Conservation (phyloP, 345 rosid species). For the Bretschneidera sinensis region DNA sequence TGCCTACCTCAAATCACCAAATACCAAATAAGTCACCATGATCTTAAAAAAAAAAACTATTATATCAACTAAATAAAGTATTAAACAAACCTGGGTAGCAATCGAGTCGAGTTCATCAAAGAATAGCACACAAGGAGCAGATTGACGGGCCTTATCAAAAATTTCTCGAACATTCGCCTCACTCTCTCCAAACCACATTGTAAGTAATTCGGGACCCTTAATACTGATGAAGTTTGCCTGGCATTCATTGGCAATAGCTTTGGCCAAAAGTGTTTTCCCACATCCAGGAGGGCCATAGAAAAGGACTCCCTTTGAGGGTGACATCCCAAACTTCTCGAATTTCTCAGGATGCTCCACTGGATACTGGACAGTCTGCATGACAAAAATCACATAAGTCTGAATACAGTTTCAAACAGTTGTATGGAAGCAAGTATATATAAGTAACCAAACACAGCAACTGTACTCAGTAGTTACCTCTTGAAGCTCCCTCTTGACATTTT, state of each 20-base stretch:
- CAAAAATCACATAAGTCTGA: slow-evolving; percentile 1
- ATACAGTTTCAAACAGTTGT: not conserved
- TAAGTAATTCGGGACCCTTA: slow-evolving; percentile 93
- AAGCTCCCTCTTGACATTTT: slow-evolving; percentile 90
- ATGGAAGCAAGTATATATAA: not conserved
- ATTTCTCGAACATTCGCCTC: slow-evolving; percentile 96
- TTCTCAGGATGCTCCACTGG: slow-evolving; percentile 99
- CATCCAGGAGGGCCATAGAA: slow-evolving; percentile 99
- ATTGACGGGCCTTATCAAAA: slow-evolving; percentile 91
- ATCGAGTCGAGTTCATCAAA: slow-evolving; percentile 96
- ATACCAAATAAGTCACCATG: no score
- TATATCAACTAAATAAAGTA: not conserved
- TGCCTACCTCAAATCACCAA: no score
- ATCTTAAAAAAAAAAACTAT: no score
- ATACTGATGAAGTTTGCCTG: slow-evolving; percentile 95
- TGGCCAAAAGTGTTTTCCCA: slow-evolving; percentile 95
- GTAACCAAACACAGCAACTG: not conserved
- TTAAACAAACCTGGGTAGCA: slow-evolving; percentile 72
- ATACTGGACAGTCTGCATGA: slow-evolving; percentile 84
- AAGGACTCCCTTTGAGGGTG: slow-evolving; percentile 93
- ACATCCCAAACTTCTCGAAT: slow-evolving; percentile 95
- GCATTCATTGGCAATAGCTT: slow-evolving; percentile 96
- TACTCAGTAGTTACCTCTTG: slow-evolving; percentile 90
- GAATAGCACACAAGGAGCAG: slow-evolving; percentile 94
- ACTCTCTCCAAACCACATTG: slow-evolving; percentile 99